These are phyloP conservation scores for Pleurotus salmoneostramineus DNA, from an alignment of 768 basidiomycete species.

Conservation along the genomic window DNA sequence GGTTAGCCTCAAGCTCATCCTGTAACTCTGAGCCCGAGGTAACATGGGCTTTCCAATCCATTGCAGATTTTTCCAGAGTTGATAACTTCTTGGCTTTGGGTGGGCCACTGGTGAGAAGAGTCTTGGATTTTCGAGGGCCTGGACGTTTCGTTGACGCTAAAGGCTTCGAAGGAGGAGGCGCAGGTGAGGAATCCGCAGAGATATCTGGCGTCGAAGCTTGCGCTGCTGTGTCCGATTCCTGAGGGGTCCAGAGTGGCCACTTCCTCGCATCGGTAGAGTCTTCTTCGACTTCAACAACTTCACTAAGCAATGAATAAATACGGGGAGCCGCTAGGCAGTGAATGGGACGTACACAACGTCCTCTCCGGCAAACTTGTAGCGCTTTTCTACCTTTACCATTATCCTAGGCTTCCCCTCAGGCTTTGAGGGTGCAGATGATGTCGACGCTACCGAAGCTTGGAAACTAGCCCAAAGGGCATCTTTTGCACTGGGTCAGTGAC, in stretches of 20 bases:
- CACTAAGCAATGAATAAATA: slow-evolving; percentile 35
- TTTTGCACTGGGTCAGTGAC: slow-evolving; percentile 39
- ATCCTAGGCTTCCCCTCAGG: slow-evolving; percentile 23
- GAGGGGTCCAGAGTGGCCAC: slow-evolving; percentile 57
- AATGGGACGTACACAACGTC: slow-evolving; percentile 55
- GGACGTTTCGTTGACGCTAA: slow-evolving; percentile 34
- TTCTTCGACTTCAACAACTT: slow-evolving; percentile 69
- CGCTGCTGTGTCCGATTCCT: slow-evolving; percentile 6
- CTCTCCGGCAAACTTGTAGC: slow-evolving; percentile 75
- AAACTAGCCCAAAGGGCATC: slow-evolving; percentile 67
- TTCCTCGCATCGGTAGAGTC: slow-evolving; percentile 71
- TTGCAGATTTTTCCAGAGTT: slow-evolving; percentile 80
- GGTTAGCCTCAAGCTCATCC: slow-evolving; percentile 73
- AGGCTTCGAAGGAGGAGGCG: slow-evolving; percentile 18
- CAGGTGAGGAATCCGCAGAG: slow-evolving; percentile 10
- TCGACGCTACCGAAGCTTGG: slow-evolving; percentile 50
- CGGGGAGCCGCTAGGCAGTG: not conserved
- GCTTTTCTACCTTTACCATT: slow-evolving; percentile 65
- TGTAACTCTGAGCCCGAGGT: slow-evolving; percentile 38
- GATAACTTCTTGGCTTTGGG: slow-evolving; percentile 73
- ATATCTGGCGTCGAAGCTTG: slow-evolving; percentile 2
- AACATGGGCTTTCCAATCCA: slow-evolving; percentile 81
- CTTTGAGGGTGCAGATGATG: slow-evolving; percentile 16
- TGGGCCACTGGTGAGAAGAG: slow-evolving; percentile 51
- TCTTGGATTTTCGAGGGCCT: slow-evolving; percentile 67